Evolutionary conservation across 2,329 filamentous ascomycete genomes (phyloP).

Genomic region (Trichophaea hybrida): DNA sequence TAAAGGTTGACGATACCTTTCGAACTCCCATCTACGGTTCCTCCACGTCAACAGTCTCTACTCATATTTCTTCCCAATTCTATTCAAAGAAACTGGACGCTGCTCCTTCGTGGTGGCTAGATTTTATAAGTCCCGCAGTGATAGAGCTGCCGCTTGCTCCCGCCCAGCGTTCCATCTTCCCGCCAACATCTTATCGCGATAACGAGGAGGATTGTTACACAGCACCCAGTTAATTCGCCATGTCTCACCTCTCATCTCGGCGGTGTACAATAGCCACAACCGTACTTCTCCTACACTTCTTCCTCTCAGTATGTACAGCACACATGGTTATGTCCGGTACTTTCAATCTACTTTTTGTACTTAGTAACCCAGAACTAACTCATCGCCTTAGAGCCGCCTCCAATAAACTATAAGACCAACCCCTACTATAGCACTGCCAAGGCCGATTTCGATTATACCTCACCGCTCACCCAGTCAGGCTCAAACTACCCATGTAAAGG

Average conservation of each 20-base stretch:
- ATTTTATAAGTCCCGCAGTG: not conserved
- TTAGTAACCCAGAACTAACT: not conserved
- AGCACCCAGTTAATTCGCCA: not conserved
- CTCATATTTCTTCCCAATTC: not conserved
- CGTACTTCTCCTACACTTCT: not conserved
- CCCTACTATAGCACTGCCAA: conserved; percentile 16
- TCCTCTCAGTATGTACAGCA: not conserved
- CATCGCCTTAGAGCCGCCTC: conserved; percentile 16
- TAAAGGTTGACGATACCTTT: not conserved
- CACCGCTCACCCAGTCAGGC: conserved; percentile 19
- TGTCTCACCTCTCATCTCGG: not conserved
- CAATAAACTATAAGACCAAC: conserved; percentile 22
- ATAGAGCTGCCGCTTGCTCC: not conserved
- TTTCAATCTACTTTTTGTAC: not conserved
- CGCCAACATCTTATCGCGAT: not conserved
- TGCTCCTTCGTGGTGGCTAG: not conserved
- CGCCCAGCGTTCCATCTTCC: not conserved
- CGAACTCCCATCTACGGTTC: not conserved
- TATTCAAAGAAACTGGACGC: not conserved
- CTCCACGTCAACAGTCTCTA: conserved; percentile 19
- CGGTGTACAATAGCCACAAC: not conserved
- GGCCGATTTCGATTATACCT: conserved; percentile 22
- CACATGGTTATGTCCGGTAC: conserved; percentile 6
- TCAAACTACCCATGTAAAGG: conserved; percentile 22
- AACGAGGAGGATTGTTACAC: not conserved